Percentiles rank a stretch among this genome's conserved stretches.
phyloP scores from a whole-genome alignment of 441 rosid genomes.

The Erodium texanum region DNA sequence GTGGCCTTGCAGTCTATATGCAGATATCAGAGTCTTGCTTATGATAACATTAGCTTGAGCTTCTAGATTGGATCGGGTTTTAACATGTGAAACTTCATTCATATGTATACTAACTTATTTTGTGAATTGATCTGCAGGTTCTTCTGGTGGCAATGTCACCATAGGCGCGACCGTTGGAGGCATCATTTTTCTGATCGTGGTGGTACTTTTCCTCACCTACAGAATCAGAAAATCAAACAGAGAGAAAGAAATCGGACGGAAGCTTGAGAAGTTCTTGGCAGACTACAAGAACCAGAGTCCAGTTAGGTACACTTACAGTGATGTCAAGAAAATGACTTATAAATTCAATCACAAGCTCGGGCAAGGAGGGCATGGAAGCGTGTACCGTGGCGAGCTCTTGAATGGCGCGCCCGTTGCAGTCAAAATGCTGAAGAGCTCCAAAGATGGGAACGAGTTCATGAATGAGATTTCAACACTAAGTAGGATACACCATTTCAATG shows the following conservation, averaged over 20 bases:
- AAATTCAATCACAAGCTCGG: conserved; percentile 20
- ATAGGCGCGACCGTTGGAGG: neutral
- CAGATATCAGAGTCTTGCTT: no score
- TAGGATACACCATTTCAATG: neutral
- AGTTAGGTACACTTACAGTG: conserved; percentile 14
- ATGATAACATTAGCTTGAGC: no score
- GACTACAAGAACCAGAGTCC: conserved; percentile 17
- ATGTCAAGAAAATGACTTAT: conserved; percentile 19
- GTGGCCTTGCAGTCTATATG: no score
- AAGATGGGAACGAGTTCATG: conserved; percentile 13
- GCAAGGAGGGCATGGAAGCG: conserved; percentile 20
- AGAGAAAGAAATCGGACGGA: conserved; percentile 10
- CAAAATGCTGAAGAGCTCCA: conserved; percentile 10
- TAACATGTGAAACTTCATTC: no score
- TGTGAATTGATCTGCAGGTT: neutral
- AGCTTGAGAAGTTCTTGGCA: conserved; percentile 16
- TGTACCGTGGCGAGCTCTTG: conserved; percentile 15
- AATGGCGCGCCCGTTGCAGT: conserved; percentile 15
- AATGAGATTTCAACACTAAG: conserved; percentile 7
- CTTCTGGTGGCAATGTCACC: neutral
- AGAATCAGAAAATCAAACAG: neutral
- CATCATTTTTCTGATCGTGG: neutral
- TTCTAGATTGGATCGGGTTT: no score
- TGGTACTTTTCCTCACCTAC: neutral
- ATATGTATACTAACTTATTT: no score